phyloP scores from a whole-genome alignment of 2,329 filamentous ascomycete genomes.

The Hyphodiscus sp. region DNA sequence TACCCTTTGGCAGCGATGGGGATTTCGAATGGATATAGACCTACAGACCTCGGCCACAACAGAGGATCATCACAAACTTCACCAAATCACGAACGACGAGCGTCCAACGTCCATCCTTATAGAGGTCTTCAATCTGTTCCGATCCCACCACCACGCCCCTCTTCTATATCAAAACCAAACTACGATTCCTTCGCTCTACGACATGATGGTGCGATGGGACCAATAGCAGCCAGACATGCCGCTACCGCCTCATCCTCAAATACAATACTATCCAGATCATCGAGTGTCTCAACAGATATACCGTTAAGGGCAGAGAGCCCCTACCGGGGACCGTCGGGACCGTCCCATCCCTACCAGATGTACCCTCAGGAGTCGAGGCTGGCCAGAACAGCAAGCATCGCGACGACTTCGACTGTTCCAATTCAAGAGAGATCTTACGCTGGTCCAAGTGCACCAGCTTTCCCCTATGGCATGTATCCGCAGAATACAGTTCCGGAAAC shows the following conservation, averaged over 20 bases:
- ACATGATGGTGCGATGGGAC: conserved; percentile 42
- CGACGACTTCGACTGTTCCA: conserved; percentile 63
- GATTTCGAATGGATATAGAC: conserved; percentile 48
- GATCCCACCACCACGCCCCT: conserved; percentile 36
- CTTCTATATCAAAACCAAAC: conserved; percentile 50
- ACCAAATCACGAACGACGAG: conserved; percentile 13
- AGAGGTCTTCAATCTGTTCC: conserved; percentile 18
- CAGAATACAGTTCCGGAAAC: conserved; percentile 66
- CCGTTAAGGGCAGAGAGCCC: conserved; percentile 41
- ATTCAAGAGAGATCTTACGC: conserved; percentile 53
- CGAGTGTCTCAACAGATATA: conserved; percentile 24
- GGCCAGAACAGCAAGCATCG: conserved; percentile 52
- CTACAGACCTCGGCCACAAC: conserved; percentile 21
- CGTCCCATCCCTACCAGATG: conserved; percentile 79
- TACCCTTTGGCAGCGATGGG: conserved; percentile 44
- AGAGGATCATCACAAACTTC: conserved; percentile 17
- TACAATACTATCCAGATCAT: conserved; percentile 18
- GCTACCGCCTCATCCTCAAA: conserved; percentile 11
- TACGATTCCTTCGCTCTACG: conserved; percentile 45
- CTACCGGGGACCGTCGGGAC: conserved; percentile 55
- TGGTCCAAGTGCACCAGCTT: conserved; percentile 61
- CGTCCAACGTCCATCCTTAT: conserved; percentile 17
- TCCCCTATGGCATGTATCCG: conserved; percentile 81
- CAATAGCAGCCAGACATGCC: conserved; percentile 17
- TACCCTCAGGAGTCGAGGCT: conserved; percentile 69